Evolutionary conservation across 306 rosid genomes (phyloP).

Genomic region (Castanospermum australe): DNA sequence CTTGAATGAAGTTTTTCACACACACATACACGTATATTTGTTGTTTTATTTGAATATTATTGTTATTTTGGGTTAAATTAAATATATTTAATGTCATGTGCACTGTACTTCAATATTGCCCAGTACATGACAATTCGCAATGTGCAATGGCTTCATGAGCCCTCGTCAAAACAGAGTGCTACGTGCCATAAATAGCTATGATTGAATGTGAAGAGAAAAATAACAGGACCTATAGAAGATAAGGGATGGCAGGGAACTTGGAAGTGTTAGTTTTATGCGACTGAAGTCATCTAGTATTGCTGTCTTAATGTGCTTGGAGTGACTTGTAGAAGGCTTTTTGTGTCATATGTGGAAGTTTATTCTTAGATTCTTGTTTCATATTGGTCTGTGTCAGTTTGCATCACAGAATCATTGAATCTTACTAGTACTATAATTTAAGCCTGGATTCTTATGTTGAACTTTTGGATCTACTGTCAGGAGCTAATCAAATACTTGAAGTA

Average conservation of each 20-base stretch:
- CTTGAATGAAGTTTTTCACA: not conserved
- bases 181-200: not conserved
- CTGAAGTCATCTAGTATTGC: not conserved
- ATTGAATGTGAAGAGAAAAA: not conserved
- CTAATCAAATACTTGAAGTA: constrained; percentile 67
- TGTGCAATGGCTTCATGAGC: not conserved
- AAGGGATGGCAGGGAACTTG: not conserved
- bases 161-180: not conserved
- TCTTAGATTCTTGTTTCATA: not conserved
- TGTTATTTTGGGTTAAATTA: not conserved
- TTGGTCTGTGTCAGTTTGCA: not conserved
- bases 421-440: not conserved
- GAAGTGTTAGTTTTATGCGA: not conserved
- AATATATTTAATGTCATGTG: not conserved
- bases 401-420: not conserved
- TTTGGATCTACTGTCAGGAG: constrained; percentile 39
- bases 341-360: not conserved
- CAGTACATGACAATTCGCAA: not conserved
- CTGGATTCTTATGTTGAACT: not conserved
- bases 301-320: not conserved
- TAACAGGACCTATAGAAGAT: not conserved
- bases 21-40: too few species aligned
- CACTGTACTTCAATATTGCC: not conserved
- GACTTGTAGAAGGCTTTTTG: not conserved
- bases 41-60: not conserved